Base-by-base conservation (phyloP, 371 early-diverging fungal species). In the Rhizomucor miehei region DNA sequence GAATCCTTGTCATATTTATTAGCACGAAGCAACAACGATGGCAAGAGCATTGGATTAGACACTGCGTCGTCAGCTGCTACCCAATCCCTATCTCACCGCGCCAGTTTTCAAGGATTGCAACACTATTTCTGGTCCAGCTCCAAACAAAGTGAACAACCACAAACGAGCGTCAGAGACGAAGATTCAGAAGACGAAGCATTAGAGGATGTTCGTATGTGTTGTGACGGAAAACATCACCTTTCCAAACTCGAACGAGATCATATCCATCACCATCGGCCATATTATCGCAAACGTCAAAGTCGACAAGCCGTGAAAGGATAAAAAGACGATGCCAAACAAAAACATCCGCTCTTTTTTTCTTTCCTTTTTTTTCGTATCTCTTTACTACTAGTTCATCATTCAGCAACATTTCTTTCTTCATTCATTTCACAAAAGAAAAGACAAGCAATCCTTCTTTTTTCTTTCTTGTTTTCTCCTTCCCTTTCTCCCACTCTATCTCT, bases 151-250 rank as follows among this genome's bases (percentile, higher is more conserved):
- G 40, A 47, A 25, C 13, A 14, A 41, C 4, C 17, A 16, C 16
- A 1, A 39, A 12, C 19, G 44, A 52, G 47, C 19, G 19, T 25
- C 39, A 49, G 45, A 35, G 48, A 54, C 25, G 62, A 64, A n/a
- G 55, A 61, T 36, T 36, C 44, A 13, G 67, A 69, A 34, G 57
- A 60, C 20, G 64, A 62, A 13, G 55, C 61, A 16, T 40, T 73
- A n/a, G 73, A 68, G 43, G 68, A 73, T 56, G 60, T 73, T 8
- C 51, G 69, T 13, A 63, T 66, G 63, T 73, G 73, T 29, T 73
- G 73, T 46, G 63, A 69, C 48, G 73, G 73, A 11, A 63, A 65
- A 24, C 73, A 73, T 51, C 66, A 73, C 29, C 56, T 73, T 19
- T 66, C 67, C 35, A 54, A 62, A 25, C 35, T 66, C 23, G 62